These are phyloP conservation scores for Vinca minor DNA, from an alignment of 257 asterid genomes.

Conservation along the genomic window DNA sequence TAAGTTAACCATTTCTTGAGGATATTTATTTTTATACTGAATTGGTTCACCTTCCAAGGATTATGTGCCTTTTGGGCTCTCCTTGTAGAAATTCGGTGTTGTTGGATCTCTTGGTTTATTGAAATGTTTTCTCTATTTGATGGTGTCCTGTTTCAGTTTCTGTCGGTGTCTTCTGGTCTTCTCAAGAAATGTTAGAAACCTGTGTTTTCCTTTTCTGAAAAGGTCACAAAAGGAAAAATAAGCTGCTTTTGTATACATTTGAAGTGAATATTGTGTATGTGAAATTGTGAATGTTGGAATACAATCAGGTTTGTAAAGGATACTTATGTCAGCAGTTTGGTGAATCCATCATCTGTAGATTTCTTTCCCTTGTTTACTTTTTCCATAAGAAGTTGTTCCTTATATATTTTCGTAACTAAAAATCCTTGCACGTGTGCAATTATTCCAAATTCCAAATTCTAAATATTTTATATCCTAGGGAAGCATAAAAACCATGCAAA, in stretches of 20 bases:
- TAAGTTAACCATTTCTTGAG: not conserved
- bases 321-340: not conserved
- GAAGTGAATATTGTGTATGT: not conserved
- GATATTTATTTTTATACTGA: not conserved
- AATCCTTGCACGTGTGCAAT: not conserved
- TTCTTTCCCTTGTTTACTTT: not conserved
- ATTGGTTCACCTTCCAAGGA: not conserved
- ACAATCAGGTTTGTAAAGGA: not conserved
- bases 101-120: not conserved
- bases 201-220: not conserved
- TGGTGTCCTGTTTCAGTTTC: not conserved
- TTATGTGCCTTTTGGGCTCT: not conserved
- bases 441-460: not conserved
- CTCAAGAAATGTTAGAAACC: not conserved
- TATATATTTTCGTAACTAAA: not conserved
- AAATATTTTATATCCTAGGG: not conserved
- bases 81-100: not conserved
- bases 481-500: not conserved
- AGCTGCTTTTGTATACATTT: not conserved
- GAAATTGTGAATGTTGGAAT: not conserved
- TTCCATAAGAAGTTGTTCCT: not conserved
- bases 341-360: not conserved
- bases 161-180: not conserved
- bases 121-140: not conserved
- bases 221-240: not conserved